These are phyloP conservation scores for Aureobasidium sp. DNA, from an alignment of 2,329 filamentous ascomycete species.

Conservation along the genomic window DNA sequence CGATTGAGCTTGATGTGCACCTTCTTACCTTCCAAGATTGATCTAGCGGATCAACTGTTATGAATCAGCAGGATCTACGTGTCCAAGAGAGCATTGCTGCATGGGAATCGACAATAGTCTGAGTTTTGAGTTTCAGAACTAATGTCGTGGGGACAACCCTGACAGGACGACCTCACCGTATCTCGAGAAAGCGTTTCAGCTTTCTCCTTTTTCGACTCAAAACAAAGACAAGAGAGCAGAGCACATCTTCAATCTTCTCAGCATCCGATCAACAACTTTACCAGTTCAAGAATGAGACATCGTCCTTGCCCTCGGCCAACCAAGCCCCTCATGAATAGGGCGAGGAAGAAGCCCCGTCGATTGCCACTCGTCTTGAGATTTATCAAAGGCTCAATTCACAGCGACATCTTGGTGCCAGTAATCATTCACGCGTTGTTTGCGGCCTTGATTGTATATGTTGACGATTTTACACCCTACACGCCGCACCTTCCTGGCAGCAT, in stretches of 20 bases:
- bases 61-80: too few species aligned
- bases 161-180: background rate
- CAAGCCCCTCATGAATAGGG: constrained; percentile 1
- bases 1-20: too few species aligned
- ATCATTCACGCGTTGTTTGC: constrained; percentile 51
- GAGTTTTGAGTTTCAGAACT: background rate
- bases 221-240: background rate
- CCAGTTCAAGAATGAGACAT: background rate
- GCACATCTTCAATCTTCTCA: background rate
- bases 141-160: background rate
- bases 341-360: constrained; percentile 38
- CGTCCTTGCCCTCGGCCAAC: background rate
- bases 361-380: constrained; percentile 57
- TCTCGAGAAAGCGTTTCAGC: background rate
- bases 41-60: too few species aligned
- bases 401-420: constrained; percentile 49
- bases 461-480: constrained; percentile 37
- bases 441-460: constrained; percentile 50
- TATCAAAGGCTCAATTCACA: constrained; percentile 56
- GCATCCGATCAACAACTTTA: background rate
- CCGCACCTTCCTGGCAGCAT: constrained; percentile 49
- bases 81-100: too few species aligned
- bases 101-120: background rate
- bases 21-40: too few species aligned
- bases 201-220: background rate